A percentile compares a stretch with the other conserved stretches of the same genome.
phyloP scores from a whole-genome alignment of 768 basidiomycete species.

The Favolaschia claudopus region DNA sequence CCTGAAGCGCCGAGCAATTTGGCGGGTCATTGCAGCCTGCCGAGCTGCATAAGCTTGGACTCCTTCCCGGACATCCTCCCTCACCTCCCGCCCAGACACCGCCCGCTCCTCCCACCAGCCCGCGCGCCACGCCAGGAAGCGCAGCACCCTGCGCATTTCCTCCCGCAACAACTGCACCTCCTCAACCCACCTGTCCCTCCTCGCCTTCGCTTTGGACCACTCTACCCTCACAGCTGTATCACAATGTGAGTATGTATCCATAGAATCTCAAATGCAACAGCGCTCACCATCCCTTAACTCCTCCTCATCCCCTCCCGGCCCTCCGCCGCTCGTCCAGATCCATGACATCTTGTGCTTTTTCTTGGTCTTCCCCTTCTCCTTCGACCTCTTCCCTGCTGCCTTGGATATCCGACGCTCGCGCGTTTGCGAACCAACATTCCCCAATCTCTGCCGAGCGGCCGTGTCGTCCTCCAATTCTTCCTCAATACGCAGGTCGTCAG shows the following conservation, averaged over 20 bases:
- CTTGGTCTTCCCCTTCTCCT: too few species aligned
- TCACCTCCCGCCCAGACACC: background rate
- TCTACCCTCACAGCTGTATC: constrained; percentile 20
- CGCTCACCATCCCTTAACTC: background rate
- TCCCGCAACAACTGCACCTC: constrained; percentile 24
- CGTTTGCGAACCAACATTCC: too few species aligned
- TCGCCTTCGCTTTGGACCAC: constrained; percentile 11
- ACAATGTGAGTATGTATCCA: background rate
- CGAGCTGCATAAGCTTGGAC: background rate
- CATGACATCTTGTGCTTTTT: too few species aligned
- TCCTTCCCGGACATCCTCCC: background rate
- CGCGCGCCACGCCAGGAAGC: background rate
- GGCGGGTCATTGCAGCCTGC: too few species aligned
- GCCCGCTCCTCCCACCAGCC: background rate
- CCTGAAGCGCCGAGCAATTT: too few species aligned
- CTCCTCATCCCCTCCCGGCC: background rate
- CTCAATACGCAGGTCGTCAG: too few species aligned
- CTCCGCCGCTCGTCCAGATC: constrained; percentile 13
- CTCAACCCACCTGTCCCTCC: constrained; percentile 16
- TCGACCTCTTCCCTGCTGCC: too few species aligned
- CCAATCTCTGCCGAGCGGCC: too few species aligned
- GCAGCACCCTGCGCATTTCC: constrained; percentile 18
- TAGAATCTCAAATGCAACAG: background rate
- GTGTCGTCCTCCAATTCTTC: too few species aligned
- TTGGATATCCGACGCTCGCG: too few species aligned